Evolutionary conservation across 345 rosid genomes (phyloP).

Genomic region (Ailanthus altissimus): DNA sequence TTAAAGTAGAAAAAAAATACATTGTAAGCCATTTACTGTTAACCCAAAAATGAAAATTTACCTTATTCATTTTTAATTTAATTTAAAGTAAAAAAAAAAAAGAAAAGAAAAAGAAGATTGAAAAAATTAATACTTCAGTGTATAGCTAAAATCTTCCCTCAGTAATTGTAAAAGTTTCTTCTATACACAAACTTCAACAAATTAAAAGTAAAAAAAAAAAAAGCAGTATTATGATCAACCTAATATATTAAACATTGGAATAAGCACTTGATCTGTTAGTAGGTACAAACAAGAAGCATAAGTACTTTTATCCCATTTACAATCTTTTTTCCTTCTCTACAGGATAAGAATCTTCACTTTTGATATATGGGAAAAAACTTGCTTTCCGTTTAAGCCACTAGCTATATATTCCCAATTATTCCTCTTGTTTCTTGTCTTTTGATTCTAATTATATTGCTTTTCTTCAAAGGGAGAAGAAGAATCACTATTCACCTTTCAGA

Average conservation of each 20-base stretch:
- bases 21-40: too few species aligned
- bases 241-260: too few species aligned
- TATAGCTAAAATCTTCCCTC: too few species aligned
- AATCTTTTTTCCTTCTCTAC: constrained; percentile 2
- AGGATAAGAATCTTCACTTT: constrained; percentile 31
- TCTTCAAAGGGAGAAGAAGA: constrained; percentile 32
- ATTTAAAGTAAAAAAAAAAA: too few species aligned
- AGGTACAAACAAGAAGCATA: constrained; percentile 29
- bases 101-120: too few species aligned
- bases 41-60: too few species aligned
- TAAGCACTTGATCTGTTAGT: background rate
- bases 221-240: too few species aligned
- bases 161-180: too few species aligned
- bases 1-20: too few species aligned
- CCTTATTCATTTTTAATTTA: too few species aligned
- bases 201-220: too few species aligned
- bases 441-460: constrained; percentile 28
- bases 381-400: constrained; percentile 41
- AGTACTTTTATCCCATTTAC: background rate
- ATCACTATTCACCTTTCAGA: constrained; percentile 30
- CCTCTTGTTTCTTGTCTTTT: constrained; percentile 33
- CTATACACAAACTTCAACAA: background rate
- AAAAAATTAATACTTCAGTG: too few species aligned
- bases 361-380: constrained; percentile 25
- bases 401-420: constrained; percentile 16